Conservation (phyloP, 306 rosid genomes). For the Lathyrus oleraceus region DNA sequence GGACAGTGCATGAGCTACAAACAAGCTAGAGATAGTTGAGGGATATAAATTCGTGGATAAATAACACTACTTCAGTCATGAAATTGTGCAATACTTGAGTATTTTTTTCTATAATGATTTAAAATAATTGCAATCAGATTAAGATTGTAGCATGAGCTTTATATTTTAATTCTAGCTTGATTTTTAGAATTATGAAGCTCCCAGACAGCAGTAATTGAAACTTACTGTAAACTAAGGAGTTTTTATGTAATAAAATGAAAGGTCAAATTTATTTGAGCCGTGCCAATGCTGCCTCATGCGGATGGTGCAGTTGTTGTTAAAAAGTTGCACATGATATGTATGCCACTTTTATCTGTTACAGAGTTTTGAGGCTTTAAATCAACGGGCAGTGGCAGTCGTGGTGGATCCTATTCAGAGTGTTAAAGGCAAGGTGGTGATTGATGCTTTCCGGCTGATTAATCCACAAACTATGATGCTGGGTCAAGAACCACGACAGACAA, state of each 20-base stretch:
- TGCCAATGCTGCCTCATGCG: neutral
- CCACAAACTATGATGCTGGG: slow-evolving; percentile 98
- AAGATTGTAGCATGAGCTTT: slow-evolving; percentile 12
- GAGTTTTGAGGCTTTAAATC: slow-evolving; percentile 98
- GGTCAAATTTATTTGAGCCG: slow-evolving; percentile 4
- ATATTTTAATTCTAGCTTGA: neutral
- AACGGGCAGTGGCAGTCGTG: slow-evolving; percentile 94
- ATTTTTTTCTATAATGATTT: neutral
- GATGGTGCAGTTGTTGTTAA: neutral
- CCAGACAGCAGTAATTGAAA: slow-evolving; percentile 2
- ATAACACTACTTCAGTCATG: neutral
- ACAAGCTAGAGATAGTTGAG: neutral
- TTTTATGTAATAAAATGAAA: neutral
- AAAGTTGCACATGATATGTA: neutral
- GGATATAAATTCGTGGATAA: neutral
- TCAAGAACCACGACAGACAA: slow-evolving; percentile 93
- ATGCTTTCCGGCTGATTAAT: slow-evolving; percentile 91
- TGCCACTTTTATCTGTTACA: slow-evolving; percentile 34
- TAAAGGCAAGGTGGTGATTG: slow-evolving; percentile 94
- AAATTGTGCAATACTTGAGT: neutral
- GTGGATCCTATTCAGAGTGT: slow-evolving; percentile 98
- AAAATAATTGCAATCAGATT: neutral
- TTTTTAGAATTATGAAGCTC: slow-evolving; percentile 4
- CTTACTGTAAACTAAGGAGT: neutral
- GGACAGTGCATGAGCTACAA: neutral